These are phyloP conservation scores for Botrytis byssoidea DNA, from an alignment of 2,329 filamentous ascomycete species.

Conservation along the genomic window DNA sequence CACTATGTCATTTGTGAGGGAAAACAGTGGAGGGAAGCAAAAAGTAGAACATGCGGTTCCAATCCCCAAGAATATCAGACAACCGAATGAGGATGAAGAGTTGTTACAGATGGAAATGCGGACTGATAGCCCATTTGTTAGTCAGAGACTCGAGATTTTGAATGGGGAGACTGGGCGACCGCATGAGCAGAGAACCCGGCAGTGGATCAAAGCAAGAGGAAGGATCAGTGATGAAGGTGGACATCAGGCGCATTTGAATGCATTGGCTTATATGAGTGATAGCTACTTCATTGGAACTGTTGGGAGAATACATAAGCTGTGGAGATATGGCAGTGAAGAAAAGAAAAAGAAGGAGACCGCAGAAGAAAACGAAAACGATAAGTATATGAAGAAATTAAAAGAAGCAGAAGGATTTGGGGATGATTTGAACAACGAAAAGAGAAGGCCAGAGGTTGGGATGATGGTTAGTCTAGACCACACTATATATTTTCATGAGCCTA, in stretches of 20 bases:
- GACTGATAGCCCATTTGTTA: constrained; percentile 53
- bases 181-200: constrained; percentile 65
- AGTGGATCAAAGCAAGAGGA: constrained; percentile 75
- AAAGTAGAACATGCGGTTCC: constrained; percentile 64
- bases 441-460: constrained; percentile 69
- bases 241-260: constrained; percentile 76
- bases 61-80: constrained; percentile 50
- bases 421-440: constrained; percentile 50
- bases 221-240: constrained; percentile 71
- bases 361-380: constrained; percentile 46
- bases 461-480: constrained; percentile 78
- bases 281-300: constrained; percentile 92
- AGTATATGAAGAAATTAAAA: constrained; percentile 46
- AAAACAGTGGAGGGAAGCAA: constrained; percentile 53
- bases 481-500: constrained; percentile 66
- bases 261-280: constrained; percentile 91
- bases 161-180: constrained; percentile 53
- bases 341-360: constrained; percentile 12
- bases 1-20: constrained; percentile 82
- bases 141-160: constrained; percentile 53
- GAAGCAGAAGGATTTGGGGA: constrained; percentile 40
- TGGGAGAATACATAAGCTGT: constrained; percentile 74
- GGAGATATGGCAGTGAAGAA: constrained; percentile 58
- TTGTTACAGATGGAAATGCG: constrained; percentile 35
- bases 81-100: constrained; percentile 45